These are phyloP conservation scores for Nicotiana noctiflora DNA, from an alignment of 257 asterid genomes.

Conservation along the genomic window DNA sequence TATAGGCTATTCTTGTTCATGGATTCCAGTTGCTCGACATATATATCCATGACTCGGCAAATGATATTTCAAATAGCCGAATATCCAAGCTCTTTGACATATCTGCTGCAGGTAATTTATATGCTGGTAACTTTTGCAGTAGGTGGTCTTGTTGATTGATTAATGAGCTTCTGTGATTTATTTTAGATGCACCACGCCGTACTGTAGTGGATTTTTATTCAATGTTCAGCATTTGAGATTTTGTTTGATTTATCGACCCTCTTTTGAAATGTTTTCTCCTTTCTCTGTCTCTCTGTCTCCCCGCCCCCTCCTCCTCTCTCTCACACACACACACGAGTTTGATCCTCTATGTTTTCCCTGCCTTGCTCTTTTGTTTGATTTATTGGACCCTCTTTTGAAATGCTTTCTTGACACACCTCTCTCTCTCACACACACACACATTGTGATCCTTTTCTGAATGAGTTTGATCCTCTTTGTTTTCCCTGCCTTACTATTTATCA, in stretches of 20 bases:
- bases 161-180: background rate
- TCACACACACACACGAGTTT: background rate
- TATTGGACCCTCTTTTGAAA: background rate
- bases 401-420: no score
- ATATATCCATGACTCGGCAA: slow-evolving; percentile 71
- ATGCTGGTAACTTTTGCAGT: background rate
- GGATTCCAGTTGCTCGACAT: slow-evolving; percentile 93
- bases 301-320: no score
- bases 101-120: slow-evolving; percentile 60
- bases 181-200: background rate
- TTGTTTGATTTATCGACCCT: slow-evolving; percentile 1
- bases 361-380: slow-evolving; percentile 1
- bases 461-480: background rate
- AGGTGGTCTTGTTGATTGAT: background rate
- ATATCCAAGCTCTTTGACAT: slow-evolving; percentile 58
- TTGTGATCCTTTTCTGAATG: background rate
- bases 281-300: background rate
- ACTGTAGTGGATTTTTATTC: background rate
- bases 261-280: background rate
- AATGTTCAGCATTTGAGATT: background rate
- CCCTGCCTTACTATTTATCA: background rate
- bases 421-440: no score
- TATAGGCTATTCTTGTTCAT: slow-evolving; percentile 88
- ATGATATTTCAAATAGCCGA: slow-evolving; percentile 52
- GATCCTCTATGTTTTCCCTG: background rate